phyloP scores from a whole-genome alignment of 2,329 filamentous ascomycete species.

The Fusarium mangiferae region DNA sequence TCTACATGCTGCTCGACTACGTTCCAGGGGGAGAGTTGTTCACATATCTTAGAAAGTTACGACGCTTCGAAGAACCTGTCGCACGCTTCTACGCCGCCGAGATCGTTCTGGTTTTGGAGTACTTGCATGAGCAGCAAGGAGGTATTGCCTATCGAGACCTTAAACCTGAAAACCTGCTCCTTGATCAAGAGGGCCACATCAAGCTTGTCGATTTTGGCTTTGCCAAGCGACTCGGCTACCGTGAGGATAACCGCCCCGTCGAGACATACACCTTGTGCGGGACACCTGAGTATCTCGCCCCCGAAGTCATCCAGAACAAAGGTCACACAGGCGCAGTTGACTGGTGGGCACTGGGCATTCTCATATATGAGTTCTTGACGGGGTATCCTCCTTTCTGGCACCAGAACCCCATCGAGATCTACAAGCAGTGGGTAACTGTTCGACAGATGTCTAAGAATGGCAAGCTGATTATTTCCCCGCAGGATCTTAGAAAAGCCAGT shows the following conservation, averaged over 20 bases:
- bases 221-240: conserved; percentile 77
- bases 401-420: conserved; percentile 87
- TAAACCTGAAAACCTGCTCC: conserved; percentile 84
- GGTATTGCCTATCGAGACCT: conserved; percentile 83
- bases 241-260: conserved; percentile 57
- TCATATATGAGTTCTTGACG: conserved; percentile 86
- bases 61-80: conserved; percentile 81
- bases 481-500: conserved; percentile 84
- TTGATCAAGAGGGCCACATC: conserved; percentile 81
- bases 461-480: conserved; percentile 1
- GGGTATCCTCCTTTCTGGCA: conserved; percentile 91
- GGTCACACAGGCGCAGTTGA: conserved; percentile 81
- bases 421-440: conserved; percentile 70
- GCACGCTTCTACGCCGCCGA: conserved; percentile 86
- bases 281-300: conserved; percentile 85
- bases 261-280: conserved; percentile 88
- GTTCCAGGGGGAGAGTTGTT: conserved; percentile 87
- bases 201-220: conserved; percentile 89
- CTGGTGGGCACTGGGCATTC: conserved; percentile 88
- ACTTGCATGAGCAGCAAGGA: conserved; percentile 80
- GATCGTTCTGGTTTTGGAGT: conserved; percentile 84
- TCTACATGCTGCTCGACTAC: conserved; percentile 88
- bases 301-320: conserved; percentile 86
- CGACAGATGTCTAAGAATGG: background rate
- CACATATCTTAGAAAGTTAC: conserved; percentile 80